Percentiles rank a stretch among this genome's conserved stretches.
phyloP scores from a whole-genome alignment of 768 basidiomycete species.

The Lactarius sp. region DNA sequence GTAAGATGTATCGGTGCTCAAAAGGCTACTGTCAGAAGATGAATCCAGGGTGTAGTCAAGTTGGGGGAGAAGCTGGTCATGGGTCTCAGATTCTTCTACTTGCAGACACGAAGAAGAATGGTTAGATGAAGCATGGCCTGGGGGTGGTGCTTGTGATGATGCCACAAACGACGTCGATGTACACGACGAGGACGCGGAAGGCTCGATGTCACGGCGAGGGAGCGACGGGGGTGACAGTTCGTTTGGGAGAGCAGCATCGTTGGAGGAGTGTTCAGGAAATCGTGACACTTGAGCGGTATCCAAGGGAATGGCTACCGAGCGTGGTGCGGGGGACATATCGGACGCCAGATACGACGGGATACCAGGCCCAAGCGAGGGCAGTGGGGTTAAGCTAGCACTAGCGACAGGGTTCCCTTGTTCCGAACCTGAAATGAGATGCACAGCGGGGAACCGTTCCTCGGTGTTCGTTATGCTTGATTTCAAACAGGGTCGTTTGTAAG shows the following conservation, averaged over 20 bases:
- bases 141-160: not conserved
- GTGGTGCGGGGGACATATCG: not conserved
- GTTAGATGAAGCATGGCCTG: not conserved
- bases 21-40: slow-evolving; percentile 2
- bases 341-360: not conserved
- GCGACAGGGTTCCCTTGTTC: not conserved
- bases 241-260: too few relatives aligned
- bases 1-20: not conserved
- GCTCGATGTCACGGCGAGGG: too few relatives aligned
- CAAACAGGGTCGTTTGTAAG: not conserved
- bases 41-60: slow-evolving; percentile 7
- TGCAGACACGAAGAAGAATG: not conserved
- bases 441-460: not conserved
- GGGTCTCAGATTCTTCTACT: not conserved
- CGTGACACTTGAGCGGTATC: not conserved
- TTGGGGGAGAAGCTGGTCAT: not conserved
- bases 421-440: not conserved
- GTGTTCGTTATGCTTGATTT: not conserved
- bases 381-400: not conserved
- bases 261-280: not conserved
- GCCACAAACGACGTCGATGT: not conserved
- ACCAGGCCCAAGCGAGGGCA: not conserved
- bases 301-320: not conserved
- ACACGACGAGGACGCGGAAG: too few relatives aligned
- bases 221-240: not conserved